phyloP scores from a whole-genome alignment of 345 rosid genomes.

The Eucalyptus marginata region DNA sequence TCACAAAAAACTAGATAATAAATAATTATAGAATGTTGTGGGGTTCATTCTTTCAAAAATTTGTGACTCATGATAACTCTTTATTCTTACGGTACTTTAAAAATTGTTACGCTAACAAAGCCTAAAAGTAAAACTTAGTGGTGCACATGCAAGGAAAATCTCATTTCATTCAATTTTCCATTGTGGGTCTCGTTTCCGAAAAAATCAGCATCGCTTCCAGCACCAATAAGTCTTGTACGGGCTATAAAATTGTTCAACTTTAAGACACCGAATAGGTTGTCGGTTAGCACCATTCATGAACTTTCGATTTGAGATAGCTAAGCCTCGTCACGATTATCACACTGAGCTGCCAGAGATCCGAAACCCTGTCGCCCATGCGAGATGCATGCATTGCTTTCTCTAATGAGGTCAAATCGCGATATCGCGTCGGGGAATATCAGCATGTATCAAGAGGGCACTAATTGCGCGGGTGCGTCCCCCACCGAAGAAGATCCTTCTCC shows the following conservation, averaged over 20 bases:
- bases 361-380: not conserved
- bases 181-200: not conserved
- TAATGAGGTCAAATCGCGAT: not conserved
- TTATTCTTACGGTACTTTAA: no score
- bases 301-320: not conserved
- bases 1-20: no score
- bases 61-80: no score
- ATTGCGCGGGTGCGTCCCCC: not conserved
- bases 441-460: not conserved
- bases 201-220: not conserved
- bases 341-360: not conserved
- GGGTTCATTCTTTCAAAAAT: no score
- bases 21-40: no score
- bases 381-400: not conserved
- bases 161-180: not conserved
- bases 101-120: no score
- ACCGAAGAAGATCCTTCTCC: no score
- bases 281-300: not conserved
- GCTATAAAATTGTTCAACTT: not conserved
- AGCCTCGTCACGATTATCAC: not conserved
- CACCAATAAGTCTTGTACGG: not conserved
- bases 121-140: not conserved
- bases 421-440: not conserved
- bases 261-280: not conserved
- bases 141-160: not conserved